Evolutionary conservation across 805 yeast genomes (phyloP).

Genomic region (Monosporozyma unispora): DNA sequence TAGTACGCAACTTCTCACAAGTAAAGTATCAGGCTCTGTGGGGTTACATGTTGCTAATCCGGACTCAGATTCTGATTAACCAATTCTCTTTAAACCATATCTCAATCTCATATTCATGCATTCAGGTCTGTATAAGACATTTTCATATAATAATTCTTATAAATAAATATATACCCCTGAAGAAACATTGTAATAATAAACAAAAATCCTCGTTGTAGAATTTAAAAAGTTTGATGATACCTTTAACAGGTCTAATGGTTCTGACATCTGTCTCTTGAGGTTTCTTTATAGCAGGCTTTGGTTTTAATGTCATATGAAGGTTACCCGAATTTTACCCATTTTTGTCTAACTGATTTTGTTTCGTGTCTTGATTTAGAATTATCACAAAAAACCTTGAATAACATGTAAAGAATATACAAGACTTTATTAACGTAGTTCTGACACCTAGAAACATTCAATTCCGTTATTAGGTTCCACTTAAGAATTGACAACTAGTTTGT

Average conservation of each 20-base stretch:
- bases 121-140: neutral
- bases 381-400: neutral
- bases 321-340: neutral
- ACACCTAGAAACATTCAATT: neutral
- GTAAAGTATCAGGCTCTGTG: constrained; percentile 8
- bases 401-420: neutral
- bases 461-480: neutral
- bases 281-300: neutral
- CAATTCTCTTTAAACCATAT: neutral
- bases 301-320: neutral
- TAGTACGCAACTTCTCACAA: constrained; percentile 4
- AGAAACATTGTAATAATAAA: neutral
- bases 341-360: neutral
- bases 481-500: neutral
- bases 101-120: neutral
- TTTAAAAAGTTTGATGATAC: no score
- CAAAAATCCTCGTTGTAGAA: no score
- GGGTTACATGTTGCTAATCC: constrained; percentile 27
- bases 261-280: no score
- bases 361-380: constrained; percentile 1
- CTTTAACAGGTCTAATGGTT: no score
- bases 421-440: neutral
- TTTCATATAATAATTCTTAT: neutral
- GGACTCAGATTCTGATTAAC: constrained; percentile 21
- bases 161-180: neutral